Base-by-base conservation (phyloP, 2,329 filamentous ascomycete genomes). In the Diaporthe citri region DNA sequence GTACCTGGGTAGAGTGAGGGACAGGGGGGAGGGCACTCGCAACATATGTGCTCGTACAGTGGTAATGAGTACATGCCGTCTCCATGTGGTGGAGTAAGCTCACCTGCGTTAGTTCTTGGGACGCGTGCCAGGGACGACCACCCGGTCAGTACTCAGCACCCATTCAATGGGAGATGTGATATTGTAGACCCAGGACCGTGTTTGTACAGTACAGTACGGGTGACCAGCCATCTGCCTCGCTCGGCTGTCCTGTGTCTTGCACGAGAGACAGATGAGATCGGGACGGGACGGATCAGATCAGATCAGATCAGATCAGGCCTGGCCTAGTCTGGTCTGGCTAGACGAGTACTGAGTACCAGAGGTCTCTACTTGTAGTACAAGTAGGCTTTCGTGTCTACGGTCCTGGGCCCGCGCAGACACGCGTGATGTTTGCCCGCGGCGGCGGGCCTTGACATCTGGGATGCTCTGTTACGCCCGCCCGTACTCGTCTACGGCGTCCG, bases 11-110 rank as follows among this genome's bases (percentile, higher is more conserved):
- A 48, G 34, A 46, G 39, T 31, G 25, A 48, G 41, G 60, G 17
- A 64, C 60, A 64, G 41, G 60, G 59, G 60, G 39, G 25, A 13
- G 39, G 41, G 59, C 48, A 48, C n/a, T 22, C n/a, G 31, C 46
- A 66, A 39, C 31, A 52, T 39, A 41, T 17, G 10, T 46, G 60
- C 41, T 31, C 17, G 39, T 28, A 46, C 41, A 34, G 43, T 51
- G 43, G 60, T 51, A 64, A n/a, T 25, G 9, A 55, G 41, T 46
- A 66, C 41, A 48, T 66, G 60, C 31, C 36, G 57, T 46, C 41
- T 31, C 41, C 60, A 69, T 55, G 64, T 69, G 64, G 64, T 69
- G 64, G 64, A 69, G 64, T 55, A n/a, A 69, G 64, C 64, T 52
- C 64, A 52, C 64, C 48, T 69, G 64, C 48, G 48, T 55, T 69